These are phyloP conservation scores for Ogataea nitratoaversa DNA, from an alignment of 805 yeast genomes.

Conservation along the genomic window DNA sequence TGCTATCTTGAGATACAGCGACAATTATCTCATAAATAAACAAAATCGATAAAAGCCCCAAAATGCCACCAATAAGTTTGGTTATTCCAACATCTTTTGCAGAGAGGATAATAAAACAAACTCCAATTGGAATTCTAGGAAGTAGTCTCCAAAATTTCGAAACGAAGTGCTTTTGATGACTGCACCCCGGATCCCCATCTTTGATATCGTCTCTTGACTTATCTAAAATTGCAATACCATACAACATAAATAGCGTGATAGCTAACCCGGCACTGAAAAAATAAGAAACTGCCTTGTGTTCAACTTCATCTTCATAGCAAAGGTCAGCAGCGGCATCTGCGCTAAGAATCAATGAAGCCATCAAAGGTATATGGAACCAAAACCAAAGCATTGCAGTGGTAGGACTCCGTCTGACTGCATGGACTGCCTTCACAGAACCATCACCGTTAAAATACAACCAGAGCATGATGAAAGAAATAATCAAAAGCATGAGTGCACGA, in stretches of 20 bases:
- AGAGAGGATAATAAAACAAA: conserved; percentile 7
- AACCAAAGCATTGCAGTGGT: conserved; percentile 43
- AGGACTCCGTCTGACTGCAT: conserved; percentile 49
- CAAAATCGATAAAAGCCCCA: conserved; percentile 8
- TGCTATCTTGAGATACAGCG: background rate
- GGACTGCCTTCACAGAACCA: conserved; percentile 44
- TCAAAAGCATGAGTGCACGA: conserved; percentile 44
- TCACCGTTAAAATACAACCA: conserved; percentile 57
- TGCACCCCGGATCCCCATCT: conserved; percentile 23
- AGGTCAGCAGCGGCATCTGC: conserved; percentile 59
- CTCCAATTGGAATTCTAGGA: conserved; percentile 9
- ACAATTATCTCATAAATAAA: conserved; percentile 12
- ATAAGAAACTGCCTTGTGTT: conserved; percentile 39
- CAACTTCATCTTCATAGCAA: conserved; percentile 29
- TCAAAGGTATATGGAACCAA: conserved; percentile 45
- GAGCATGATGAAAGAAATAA: conserved; percentile 45
- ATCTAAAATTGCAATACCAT: conserved; percentile 41
- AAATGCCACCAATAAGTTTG: conserved; percentile 10
- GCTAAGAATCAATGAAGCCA: conserved; percentile 47
- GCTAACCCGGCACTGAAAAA: conserved; percentile 52
- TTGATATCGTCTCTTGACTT: conserved; percentile 34
- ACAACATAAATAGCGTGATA: conserved; percentile 37
- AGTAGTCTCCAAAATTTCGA: conserved; percentile 15
- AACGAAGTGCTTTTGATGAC: conserved; percentile 35
- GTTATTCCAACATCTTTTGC: conserved; percentile 12